Evolutionary conservation across 441 rosid species (phyloP), one percentile per base, ranked within the genome.

Genomic region (Erysimum cheiri): DNA sequence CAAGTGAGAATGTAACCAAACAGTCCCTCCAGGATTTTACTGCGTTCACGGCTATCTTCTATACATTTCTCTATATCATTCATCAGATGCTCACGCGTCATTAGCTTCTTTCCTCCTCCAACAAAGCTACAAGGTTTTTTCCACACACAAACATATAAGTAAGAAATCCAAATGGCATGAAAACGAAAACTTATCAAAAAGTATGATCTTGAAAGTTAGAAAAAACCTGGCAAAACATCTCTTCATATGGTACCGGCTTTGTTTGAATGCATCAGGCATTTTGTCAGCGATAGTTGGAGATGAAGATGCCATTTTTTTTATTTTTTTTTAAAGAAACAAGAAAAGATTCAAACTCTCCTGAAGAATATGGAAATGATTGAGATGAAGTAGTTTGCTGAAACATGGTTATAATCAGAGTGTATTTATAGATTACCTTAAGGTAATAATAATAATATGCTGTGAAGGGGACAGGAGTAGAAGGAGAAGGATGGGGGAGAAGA

Each of bases 1-100:
- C 84, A 78, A 26, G 76, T 74, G 60, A 90, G 78, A 64, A 94
- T 88, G 81, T 88, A 89, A 70, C 97, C 96, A 63, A 93, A 88
- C 39, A 89, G 73, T 40, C 91, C 96, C 14, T 88, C 92, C 17
- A 88, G 68, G 67, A 91, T 82, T 75, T 82, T 83, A 61, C 62
- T 76, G 62, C 87, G 84, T 72, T 89, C 95, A 6, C 1, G 54
- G 65, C 78, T 58, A 72, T 88, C 96, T 57, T 82, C 88, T 14
- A 93, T 80, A 32, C 88, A 76, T 64, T 78, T 76, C 67, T 87
- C 84, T 61, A 91, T 26, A 76, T 91, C 95, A 8, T 65, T 87
- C 93, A 86, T 84, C 58, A 93, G 58, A 70, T 85, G 69, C 12
- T 81, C 82, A n/a, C 80, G 84, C 64, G 87, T 91, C 86, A 94